These are phyloP conservation scores for Trichophyton equinum DNA, from an alignment of 2,329 filamentous ascomycete species.

Conservation along the genomic window DNA sequence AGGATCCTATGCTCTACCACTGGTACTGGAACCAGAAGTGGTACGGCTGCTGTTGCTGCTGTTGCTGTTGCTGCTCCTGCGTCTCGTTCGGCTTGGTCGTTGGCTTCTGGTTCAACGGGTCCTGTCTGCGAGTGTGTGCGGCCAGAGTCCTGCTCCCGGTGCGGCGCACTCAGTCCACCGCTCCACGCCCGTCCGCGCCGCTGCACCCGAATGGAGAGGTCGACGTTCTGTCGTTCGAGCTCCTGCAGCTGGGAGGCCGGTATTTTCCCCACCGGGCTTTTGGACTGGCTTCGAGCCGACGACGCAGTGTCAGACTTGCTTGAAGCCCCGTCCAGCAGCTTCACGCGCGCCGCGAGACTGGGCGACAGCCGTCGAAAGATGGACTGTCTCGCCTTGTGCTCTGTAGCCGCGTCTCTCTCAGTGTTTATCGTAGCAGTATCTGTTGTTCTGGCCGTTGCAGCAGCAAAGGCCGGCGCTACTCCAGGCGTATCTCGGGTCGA, in stretches of 20 bases:
- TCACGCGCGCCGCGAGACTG: conserved; percentile 32
- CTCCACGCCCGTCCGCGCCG: conserved; percentile 29
- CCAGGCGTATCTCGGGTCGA: background rate
- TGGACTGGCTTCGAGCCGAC: conserved; percentile 15
- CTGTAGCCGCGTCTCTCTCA: background rate
- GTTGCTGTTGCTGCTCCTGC: background rate
- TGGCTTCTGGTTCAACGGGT: background rate
- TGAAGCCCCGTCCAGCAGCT: conserved; percentile 28
- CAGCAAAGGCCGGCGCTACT: too few relatives aligned
- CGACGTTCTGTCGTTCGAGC: conserved; percentile 28
- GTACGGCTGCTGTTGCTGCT: too few relatives aligned
- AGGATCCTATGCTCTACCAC: conserved; percentile 1
- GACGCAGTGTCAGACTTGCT: conserved; percentile 12
- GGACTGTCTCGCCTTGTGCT: conserved; percentile 18
- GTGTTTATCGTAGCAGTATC: background rate
- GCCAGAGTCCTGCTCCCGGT: conserved; percentile 11
- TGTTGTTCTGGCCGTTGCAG: background rate
- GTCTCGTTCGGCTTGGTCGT: too few relatives aligned
- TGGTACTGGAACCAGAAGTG: too few relatives aligned
- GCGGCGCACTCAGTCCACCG: conserved; percentile 8
- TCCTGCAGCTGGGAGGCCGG: conserved; percentile 31
- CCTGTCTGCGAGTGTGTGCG: background rate
- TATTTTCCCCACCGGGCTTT: conserved; percentile 27
- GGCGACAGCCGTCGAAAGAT: conserved; percentile 33
- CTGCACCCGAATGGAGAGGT: conserved; percentile 28